Percentiles rank a stretch among this genome's conserved stretches.
phyloP scores from a whole-genome alignment of 1,139 yeast species.

The Chernovozyma sophiae-reginae region DNA sequence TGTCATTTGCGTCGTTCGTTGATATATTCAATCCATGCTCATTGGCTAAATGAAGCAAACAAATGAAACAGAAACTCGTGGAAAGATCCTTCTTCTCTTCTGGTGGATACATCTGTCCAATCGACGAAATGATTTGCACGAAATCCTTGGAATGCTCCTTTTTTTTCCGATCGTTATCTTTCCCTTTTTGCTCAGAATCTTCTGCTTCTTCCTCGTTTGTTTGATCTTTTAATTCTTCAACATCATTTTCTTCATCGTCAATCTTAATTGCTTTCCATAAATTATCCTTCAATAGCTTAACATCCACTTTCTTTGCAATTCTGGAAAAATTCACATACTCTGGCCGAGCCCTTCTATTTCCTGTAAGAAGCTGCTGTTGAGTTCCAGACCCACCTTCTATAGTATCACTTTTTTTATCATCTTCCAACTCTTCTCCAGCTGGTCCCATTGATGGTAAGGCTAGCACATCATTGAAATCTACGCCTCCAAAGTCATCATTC shows the following conservation, averaged over 20 bases:
- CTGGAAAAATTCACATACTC: slow-evolving; percentile 64
- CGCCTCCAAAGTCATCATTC: slow-evolving; percentile 37
- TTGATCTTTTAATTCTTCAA: slow-evolving; percentile 18
- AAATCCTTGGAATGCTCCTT: slow-evolving; percentile 22
- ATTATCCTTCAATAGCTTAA: slow-evolving; percentile 63
- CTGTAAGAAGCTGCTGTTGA: slow-evolving; percentile 26
- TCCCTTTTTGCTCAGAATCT: slow-evolving; percentile 8
- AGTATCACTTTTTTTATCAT: slow-evolving; percentile 18
- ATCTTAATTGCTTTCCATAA: slow-evolving; percentile 55
- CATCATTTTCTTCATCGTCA: slow-evolving; percentile 25
- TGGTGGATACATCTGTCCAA: slow-evolving; percentile 47
- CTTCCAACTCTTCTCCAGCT: slow-evolving; percentile 24
- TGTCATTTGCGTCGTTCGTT: slow-evolving; percentile 52
- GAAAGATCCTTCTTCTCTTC: slow-evolving; percentile 54
- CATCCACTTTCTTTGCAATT: slow-evolving; percentile 72
- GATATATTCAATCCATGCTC: slow-evolving; percentile 68
- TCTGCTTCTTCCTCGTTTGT: slow-evolving; percentile 8
- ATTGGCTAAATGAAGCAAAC: slow-evolving; percentile 71
- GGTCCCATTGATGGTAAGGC: neutral
- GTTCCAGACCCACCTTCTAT: slow-evolving; percentile 19
- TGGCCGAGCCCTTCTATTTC: slow-evolving; percentile 44
- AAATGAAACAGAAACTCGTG: slow-evolving; percentile 72
- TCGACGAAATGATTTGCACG: slow-evolving; percentile 45
- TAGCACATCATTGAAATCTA: slow-evolving; percentile 45
- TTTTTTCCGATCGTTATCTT: slow-evolving; percentile 6